These are phyloP conservation scores for Candida labiduridarum DNA, from an alignment of 1,139 yeast species.

Conservation along the genomic window DNA sequence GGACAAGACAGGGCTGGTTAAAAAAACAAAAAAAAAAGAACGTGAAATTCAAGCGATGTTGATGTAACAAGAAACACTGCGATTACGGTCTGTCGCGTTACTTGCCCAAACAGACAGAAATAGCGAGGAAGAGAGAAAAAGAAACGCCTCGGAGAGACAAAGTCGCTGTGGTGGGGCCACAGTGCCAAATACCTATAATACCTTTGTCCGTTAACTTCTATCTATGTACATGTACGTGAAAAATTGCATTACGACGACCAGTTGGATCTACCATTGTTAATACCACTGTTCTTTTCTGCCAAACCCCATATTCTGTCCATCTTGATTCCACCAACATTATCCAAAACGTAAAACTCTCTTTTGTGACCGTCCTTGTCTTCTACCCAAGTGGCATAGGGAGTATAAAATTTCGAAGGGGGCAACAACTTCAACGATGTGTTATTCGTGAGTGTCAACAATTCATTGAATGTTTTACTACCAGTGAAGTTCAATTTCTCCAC, in stretches of 20 bases:
- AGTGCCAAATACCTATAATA: too few relatives aligned
- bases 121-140: too few relatives aligned
- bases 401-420: constrained; percentile 25
- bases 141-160: too few relatives aligned
- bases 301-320: constrained; percentile 88
- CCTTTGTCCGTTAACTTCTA: too few relatives aligned
- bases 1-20: too few relatives aligned
- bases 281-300: constrained; percentile 64
- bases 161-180: too few relatives aligned
- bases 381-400: constrained; percentile 65
- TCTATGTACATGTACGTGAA: neutral
- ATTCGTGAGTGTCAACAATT: constrained; percentile 53
- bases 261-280: constrained; percentile 64
- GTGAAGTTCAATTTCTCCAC: constrained; percentile 67
- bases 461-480: constrained; percentile 69
- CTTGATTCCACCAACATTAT: constrained; percentile 76
- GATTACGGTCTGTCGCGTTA: too few relatives aligned
- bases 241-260: neutral
- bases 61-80: neutral
- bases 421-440: constrained; percentile 44
- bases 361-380: constrained; percentile 42
- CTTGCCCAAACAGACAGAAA: too few relatives aligned
- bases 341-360: constrained; percentile 59
- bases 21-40: neutral
- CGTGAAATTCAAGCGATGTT: neutral